Evolutionary conservation across 345 rosid species (phyloP).

Genomic region (Citropsis articulata): DNA sequence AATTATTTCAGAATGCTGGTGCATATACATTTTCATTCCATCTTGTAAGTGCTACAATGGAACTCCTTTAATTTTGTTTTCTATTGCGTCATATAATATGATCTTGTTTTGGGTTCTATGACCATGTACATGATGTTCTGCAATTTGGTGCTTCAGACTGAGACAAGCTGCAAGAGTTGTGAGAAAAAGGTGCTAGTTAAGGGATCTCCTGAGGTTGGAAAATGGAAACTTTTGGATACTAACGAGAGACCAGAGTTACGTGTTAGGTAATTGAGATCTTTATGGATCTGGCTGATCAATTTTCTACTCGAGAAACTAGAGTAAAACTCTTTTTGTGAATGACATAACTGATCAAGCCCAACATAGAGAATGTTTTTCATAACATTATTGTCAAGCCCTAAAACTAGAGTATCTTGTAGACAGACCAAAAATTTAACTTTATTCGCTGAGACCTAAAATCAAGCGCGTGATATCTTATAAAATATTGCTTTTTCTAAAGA

Average conservation of each 20-base stretch:
- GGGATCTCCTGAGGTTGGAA: slow-evolving; percentile 40
- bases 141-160: slow-evolving; percentile 30
- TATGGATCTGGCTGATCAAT: background rate
- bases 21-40: slow-evolving; percentile 52
- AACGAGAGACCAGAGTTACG: slow-evolving; percentile 3
- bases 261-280: slow-evolving; percentile 29
- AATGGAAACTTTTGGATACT: slow-evolving; percentile 40
- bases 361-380: background rate
- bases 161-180: slow-evolving; percentile 34
- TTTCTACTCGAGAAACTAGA: background rate
- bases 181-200: slow-evolving; percentile 36
- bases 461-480: background rate
- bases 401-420: background rate
- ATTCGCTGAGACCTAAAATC: background rate
- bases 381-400: background rate
- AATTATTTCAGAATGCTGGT: slow-evolving; percentile 50
- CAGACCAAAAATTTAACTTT: background rate
- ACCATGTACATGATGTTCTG: slow-evolving; percentile 10
- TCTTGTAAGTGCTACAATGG: slow-evolving; percentile 35
- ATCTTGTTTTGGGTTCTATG: background rate
- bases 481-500: no score
- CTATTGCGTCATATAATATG: background rate
- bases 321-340: background rate
- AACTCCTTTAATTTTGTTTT: background rate
- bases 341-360: background rate